phyloP scores from a whole-genome alignment of 169 alveolate species.

The Cryptosporidium meleagridis region DNA sequence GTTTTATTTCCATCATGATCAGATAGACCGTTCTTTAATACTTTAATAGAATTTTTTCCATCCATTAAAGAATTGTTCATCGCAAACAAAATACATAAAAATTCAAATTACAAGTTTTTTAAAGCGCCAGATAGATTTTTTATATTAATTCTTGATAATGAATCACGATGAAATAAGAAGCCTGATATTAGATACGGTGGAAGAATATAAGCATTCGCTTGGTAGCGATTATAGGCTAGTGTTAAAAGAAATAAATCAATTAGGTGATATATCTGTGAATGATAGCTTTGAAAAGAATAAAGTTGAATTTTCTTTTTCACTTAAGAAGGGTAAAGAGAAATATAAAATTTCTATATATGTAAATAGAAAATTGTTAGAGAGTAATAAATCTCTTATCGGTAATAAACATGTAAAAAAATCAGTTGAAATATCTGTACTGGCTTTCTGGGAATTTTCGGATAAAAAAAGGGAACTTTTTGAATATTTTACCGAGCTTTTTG shows the following conservation, averaged over 20 bases:
- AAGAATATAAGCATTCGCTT: slow-evolving; percentile 33
- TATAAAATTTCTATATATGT: neutral
- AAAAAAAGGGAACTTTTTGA: slow-evolving; percentile 29
- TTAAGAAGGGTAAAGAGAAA: neutral
- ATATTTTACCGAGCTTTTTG: slow-evolving; percentile 9
- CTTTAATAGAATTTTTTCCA: neutral
- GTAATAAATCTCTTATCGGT: neutral
- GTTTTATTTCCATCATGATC: neutral
- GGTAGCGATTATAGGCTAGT: slow-evolving; percentile 42
- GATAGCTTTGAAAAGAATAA: neutral
- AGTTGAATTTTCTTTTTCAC: neutral
- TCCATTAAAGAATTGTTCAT: neutral
- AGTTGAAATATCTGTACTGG: neutral
- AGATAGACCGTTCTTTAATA: neutral
- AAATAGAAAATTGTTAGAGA: neutral
- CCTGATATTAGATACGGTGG: slow-evolving; percentile 11
- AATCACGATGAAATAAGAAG: neutral
- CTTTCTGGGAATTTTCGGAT: neutral
- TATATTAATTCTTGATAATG: neutral
- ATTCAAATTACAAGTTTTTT: neutral
- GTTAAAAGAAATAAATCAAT: neutral
- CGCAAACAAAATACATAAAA: neutral
- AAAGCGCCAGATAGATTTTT: neutral
- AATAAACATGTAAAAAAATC: neutral
- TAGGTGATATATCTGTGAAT: neutral